These are phyloP conservation scores for Pisolithus albus DNA, from an alignment of 768 basidiomycete species.

Conservation along the genomic window DNA sequence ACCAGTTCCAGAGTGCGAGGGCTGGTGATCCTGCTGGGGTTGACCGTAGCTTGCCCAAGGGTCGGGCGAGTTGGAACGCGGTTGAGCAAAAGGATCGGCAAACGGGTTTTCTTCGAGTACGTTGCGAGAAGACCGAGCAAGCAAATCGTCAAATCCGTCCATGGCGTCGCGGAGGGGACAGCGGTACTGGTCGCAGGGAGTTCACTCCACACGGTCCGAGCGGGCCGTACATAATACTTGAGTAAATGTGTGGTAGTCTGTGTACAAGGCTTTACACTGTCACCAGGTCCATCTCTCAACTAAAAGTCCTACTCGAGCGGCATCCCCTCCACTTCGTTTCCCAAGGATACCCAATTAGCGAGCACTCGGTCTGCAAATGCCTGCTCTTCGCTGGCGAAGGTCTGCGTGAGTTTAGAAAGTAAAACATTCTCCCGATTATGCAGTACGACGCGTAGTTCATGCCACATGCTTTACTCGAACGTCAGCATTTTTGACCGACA, in stretches of 20 bases:
- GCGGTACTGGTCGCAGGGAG: neutral
- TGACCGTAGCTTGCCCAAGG: constrained; percentile 66
- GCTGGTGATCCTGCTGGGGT: constrained; percentile 10
- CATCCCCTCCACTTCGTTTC: constrained; percentile 70
- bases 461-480: constrained; percentile 70
- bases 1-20: constrained; percentile 19
- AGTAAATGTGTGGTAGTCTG: neutral
- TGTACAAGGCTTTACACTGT: constrained; percentile 6
- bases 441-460: constrained; percentile 86
- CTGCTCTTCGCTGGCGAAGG: constrained; percentile 68
- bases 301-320: constrained; percentile 60
- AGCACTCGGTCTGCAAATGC: constrained; percentile 57
- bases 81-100: constrained; percentile 61
- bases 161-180: constrained; percentile 28
- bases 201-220: too few relatives aligned
- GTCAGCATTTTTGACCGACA: constrained; percentile 1
- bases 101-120: constrained; percentile 73
- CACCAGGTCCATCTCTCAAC: neutral
- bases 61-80: constrained; percentile 59
- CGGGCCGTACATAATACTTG: neutral
- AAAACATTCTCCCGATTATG: constrained; percentile 87
- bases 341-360: constrained; percentile 69
- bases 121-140: constrained; percentile 47
- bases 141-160: constrained; percentile 76
- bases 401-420: constrained; percentile 64